These are phyloP conservation scores for Berberis thunbergii DNA, from an alignment of 164 flowering plant genomes.

Conservation along the genomic window DNA sequence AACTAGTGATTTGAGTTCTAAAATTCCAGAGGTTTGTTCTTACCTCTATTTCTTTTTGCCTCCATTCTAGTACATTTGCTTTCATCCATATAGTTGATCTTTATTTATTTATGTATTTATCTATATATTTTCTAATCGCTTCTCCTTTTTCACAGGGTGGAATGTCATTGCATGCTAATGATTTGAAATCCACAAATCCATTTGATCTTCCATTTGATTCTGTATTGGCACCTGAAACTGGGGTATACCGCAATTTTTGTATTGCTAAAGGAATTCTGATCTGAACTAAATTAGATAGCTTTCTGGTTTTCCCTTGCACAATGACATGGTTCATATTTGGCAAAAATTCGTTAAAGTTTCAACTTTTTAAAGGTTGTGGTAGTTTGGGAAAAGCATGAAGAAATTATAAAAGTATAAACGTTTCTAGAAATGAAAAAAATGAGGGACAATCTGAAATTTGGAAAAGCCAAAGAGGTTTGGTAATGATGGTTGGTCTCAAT, in stretches of 20 bases:
- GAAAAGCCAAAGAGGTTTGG: too few relatives aligned
- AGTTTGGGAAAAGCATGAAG: not conserved
- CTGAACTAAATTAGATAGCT: not conserved
- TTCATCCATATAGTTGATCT: constrained; percentile 3
- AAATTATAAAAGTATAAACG: too few relatives aligned
- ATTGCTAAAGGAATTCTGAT: not conserved
- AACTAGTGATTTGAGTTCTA: constrained; percentile 11
- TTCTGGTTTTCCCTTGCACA: not conserved
- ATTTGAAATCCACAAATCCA: constrained; percentile 57
- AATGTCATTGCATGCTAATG: constrained; percentile 17
- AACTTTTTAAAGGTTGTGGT: not conserved
- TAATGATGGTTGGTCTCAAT: too few relatives aligned
- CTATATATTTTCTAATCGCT: not conserved
- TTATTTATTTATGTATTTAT: not conserved
- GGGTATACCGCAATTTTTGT: constrained; percentile 31
- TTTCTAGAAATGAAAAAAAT: too few relatives aligned
- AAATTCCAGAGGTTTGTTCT: constrained; percentile 35
- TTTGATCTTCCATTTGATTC: constrained; percentile 72
- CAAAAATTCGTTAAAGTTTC: too few relatives aligned
- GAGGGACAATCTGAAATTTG: too few relatives aligned
- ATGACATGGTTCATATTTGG: not conserved
- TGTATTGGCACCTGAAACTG: constrained; percentile 33
- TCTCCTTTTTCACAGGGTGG: constrained; percentile 29
- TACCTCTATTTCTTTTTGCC: constrained; percentile 16
- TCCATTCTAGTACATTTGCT: not conserved